phyloP scores from a whole-genome alignment of 2,329 filamentous ascomycete species.

The Venturia asperata region DNA sequence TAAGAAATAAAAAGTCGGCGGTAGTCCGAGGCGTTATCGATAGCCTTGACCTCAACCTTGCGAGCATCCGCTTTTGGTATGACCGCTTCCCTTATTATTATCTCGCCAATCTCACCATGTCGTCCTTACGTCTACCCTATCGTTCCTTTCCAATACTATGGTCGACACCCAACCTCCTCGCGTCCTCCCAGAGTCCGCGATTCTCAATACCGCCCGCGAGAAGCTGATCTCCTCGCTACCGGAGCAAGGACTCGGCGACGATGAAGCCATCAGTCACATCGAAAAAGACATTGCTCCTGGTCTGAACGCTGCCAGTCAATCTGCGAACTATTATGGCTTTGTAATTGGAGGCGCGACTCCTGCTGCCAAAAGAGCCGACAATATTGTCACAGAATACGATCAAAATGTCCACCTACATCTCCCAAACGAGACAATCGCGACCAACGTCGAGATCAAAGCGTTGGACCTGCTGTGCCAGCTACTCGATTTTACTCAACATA shows the following conservation, averaged over 20 bases:
- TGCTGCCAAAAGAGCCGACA: constrained; percentile 73
- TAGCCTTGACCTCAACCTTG: background rate
- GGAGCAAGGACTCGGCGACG: constrained; percentile 37
- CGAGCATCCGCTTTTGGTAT: background rate
- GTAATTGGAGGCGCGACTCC: constrained; percentile 77
- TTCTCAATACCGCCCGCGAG: constrained; percentile 29
- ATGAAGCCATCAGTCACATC: constrained; percentile 39
- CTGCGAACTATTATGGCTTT: constrained; percentile 69
- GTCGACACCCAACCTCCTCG: background rate
- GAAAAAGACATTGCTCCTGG: constrained; percentile 44
- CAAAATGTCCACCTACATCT: constrained; percentile 82
- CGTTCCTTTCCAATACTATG: background rate
- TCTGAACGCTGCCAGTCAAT: constrained; percentile 57
- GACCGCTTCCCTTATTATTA: background rate
- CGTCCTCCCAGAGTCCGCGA: constrained; percentile 32
- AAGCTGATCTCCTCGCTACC: constrained; percentile 35
- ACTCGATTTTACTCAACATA: constrained; percentile 36
- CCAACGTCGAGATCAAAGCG: constrained; percentile 67
- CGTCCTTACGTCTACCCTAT: background rate
- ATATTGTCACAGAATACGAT: constrained; percentile 71
- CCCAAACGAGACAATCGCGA: constrained; percentile 65
- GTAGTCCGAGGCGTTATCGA: background rate
- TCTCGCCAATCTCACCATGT: background rate
- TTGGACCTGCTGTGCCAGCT: constrained; percentile 63
- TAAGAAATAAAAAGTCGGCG: background rate